Conservation (phyloP, 176 grass and related monocot species). For the Avena insularis region DNA sequence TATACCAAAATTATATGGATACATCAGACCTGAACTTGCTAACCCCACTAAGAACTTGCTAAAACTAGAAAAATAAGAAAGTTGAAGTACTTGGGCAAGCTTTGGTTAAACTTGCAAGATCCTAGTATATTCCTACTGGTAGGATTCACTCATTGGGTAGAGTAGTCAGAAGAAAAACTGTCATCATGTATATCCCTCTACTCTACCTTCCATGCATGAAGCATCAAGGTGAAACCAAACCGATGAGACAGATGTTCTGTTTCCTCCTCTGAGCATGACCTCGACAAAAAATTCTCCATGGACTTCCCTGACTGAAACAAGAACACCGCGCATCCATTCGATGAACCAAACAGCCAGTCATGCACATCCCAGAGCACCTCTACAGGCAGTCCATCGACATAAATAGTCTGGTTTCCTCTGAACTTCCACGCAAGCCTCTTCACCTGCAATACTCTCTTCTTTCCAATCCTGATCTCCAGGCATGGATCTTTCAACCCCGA, state of each 20-base stretch:
- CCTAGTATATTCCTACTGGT: conserved; percentile 21
- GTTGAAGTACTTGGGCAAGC: conserved; percentile 27
- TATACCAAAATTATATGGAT: conserved; percentile 31
- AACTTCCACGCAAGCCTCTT: conserved; percentile 67
- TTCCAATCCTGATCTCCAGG: conserved; percentile 66
- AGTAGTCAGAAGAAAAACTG: conserved; percentile 32
- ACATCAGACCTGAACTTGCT: background rate
- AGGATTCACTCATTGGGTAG: background rate
- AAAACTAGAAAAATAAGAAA: conserved; percentile 6
- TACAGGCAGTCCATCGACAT: conserved; percentile 59
- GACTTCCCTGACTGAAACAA: conserved; percentile 62
- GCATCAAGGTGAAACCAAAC: conserved; percentile 63
- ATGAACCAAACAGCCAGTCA: conserved; percentile 55
- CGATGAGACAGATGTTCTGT: conserved; percentile 39
- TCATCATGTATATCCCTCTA: conserved; percentile 37
- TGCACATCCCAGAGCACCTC: conserved; percentile 70
- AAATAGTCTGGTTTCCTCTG: conserved; percentile 62
- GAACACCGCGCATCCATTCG: conserved; percentile 50
- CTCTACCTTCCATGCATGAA: conserved; percentile 62
- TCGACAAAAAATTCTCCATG: conserved; percentile 43
- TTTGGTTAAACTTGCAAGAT: conserved; percentile 48
- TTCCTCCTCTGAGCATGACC: conserved; percentile 42
- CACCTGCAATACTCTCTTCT: conserved; percentile 64
- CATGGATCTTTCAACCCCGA: conserved; percentile 54
- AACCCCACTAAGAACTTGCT: background rate